Base-by-base conservation (phyloP, 2,329 filamentous ascomycete genomes). In the Hypomyces perniciosus region DNA sequence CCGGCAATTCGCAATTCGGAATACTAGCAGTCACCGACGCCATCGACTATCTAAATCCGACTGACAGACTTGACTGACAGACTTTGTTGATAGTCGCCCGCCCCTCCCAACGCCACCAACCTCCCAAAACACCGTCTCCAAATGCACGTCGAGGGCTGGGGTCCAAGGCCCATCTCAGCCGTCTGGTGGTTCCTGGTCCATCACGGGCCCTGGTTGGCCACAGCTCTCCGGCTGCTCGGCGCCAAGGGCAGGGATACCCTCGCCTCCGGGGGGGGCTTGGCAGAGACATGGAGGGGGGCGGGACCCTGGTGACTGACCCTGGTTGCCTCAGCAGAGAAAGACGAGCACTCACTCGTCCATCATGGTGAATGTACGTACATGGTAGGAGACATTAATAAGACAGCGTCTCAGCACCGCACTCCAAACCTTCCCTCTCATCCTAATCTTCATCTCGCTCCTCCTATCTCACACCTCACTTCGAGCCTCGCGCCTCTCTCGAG, bases 121-220 rank as follows among this genome's bases (percentile, higher is more conserved):
- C 33, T 34, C 39, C 44, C 27, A 33, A 20, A 29, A 20, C 38
- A 44, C 13, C n/a, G 13, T 27, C 5, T 28, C 13, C n/a, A 42
- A 10, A 33, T 44, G 42, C 39, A 28, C 13, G 27, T 42, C 10
- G 39, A 42, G 10, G 39, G 39, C 39, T 42, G 39, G 39, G 39
- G n/a, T 10, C 39, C 39, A 31, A 10, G 29, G 29, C 26, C 12
- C 42, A 26, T 40, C 43, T 48, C 41, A 39, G 42, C 38, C 34
- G 30, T n/a, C 35, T 34, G 46, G 20, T 20, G 45, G 46, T 51
- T 47, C 50, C 50, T 51, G 44, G 40, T 13, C 31, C 41, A 41
- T 28, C 27, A 13, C 12, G 4, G 42, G 31, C 31, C 40, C 51
- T 53, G 52, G 48, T 54, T 54, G 52, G 52, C 48, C 52, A 54